Evolutionary conservation across 2,329 filamentous ascomycete genomes (phyloP).

Genomic region (Alternaria novae-zelandiae): DNA sequence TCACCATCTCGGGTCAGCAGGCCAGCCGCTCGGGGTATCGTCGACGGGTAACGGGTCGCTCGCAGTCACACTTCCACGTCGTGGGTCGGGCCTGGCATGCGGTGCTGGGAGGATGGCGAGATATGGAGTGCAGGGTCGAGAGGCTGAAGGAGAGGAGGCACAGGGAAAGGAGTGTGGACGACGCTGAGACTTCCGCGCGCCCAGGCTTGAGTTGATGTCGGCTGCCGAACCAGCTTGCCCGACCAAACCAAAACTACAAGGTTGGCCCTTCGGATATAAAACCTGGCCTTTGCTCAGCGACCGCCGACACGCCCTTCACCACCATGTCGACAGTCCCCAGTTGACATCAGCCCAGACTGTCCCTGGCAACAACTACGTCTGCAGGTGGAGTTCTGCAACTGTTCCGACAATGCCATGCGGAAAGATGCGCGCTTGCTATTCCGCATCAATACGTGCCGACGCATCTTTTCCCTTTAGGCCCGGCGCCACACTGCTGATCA

Average conservation of each 20-base stretch:
- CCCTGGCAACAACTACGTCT: background rate
- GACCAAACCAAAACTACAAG: conserved; percentile 18
- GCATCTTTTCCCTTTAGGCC: conserved; percentile 17
- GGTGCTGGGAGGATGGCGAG: conserved; percentile 3
- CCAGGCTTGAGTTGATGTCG: conserved; percentile 33
- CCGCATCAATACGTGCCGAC: conserved; percentile 18
- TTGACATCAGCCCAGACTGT: conserved; percentile 1
- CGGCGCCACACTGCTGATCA: conserved; percentile 31
- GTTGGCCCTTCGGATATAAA: conserved; percentile 22
- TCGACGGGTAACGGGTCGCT: conserved; percentile 15
- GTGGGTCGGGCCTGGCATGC: conserved; percentile 18
- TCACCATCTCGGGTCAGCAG: conserved; percentile 48
- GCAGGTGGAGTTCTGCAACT: background rate
- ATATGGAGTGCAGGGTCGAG: conserved; percentile 16
- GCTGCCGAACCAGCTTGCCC: conserved; percentile 31
- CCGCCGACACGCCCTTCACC: conserved; percentile 8
- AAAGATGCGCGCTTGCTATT: conserved; percentile 3
- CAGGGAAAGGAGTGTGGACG: conserved; percentile 27
- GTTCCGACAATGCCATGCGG: conserved; percentile 4
- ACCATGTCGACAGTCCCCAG: conserved; percentile 12
- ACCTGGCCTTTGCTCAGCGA: conserved; percentile 22
- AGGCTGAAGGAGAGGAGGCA: conserved; percentile 23
- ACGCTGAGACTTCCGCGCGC: conserved; percentile 35
- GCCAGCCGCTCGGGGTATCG: conserved; percentile 36
- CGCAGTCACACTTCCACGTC: conserved; percentile 20